A percentile compares a stretch with the other conserved stretches of the same genome.
Conservation (phyloP, 768 basidiomycete species). For the Amanita pallidorosea region DNA sequence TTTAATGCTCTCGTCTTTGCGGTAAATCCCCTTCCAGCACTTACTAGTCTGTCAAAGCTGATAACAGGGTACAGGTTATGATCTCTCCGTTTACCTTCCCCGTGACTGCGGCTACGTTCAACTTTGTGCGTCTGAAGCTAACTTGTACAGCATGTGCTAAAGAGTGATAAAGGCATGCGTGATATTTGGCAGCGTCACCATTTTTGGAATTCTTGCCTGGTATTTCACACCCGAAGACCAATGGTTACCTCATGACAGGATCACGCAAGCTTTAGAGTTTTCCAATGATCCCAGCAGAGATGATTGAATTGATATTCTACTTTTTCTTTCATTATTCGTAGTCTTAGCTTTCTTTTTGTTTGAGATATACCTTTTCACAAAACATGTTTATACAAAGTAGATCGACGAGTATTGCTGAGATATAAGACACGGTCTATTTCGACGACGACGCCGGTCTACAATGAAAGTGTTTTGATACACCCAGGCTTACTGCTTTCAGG, state of each 20-base stretch:
- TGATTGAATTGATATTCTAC: neutral
- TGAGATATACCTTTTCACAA: too few relatives aligned
- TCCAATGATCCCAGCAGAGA: slow-evolving; percentile 8
- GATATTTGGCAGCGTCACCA: slow-evolving; percentile 69
- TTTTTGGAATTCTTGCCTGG: slow-evolving; percentile 72
- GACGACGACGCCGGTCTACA: too few relatives aligned
- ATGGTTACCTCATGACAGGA: slow-evolving; percentile 64
- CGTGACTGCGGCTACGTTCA: slow-evolving; percentile 64
- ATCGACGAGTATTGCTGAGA: too few relatives aligned
- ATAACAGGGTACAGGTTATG: slow-evolving; percentile 43
- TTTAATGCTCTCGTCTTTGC: slow-evolving; percentile 73
- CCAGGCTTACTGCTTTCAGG: too few relatives aligned
- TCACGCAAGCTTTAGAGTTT: slow-evolving; percentile 37
- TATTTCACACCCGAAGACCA: slow-evolving; percentile 69
- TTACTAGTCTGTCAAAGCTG: slow-evolving; percentile 3
- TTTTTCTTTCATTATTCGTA: neutral
- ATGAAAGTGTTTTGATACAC: too few relatives aligned
- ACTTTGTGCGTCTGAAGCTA: slow-evolving; percentile 51
- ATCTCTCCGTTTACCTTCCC: slow-evolving; percentile 87
- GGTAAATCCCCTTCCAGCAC: slow-evolving; percentile 28
- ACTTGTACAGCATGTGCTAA: neutral
- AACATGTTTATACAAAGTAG: too few relatives aligned
- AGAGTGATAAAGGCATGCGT: slow-evolving; percentile 39
- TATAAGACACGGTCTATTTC: too few relatives aligned
- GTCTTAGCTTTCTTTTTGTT: too few relatives aligned